phyloP scores from a whole-genome alignment of 805 yeast species.

The Yarrowia sp. region DNA sequence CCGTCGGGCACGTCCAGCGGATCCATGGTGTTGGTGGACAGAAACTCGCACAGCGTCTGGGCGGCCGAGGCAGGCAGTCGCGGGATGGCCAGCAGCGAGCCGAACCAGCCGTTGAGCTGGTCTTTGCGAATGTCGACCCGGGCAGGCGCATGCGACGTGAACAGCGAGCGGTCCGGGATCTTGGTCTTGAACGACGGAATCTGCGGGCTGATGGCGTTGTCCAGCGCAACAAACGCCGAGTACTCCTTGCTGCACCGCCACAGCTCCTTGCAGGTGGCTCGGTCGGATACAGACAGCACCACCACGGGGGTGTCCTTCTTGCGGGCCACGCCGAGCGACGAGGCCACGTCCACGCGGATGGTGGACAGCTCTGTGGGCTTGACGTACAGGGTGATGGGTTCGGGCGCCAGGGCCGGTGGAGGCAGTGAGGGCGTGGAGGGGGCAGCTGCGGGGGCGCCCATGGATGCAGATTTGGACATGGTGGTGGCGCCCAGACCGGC shows the following conservation, averaged over 20 bases:
- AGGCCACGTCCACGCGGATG: slow-evolving; percentile 45
- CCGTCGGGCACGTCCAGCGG: slow-evolving; percentile 56
- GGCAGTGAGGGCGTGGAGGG: slow-evolving; percentile 3
- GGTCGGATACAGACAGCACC: slow-evolving; percentile 68
- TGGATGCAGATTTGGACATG: slow-evolving; percentile 20
- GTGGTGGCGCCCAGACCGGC: neutral
- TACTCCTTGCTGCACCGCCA: slow-evolving; percentile 76
- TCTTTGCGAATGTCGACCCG: slow-evolving; percentile 68
- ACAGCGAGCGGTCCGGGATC: slow-evolving; percentile 69
- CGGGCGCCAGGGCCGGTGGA: slow-evolving; percentile 18
- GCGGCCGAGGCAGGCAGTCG: slow-evolving; percentile 62
- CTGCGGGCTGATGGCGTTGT: slow-evolving; percentile 61
- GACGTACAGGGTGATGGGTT: slow-evolving; percentile 41
- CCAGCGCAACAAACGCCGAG: slow-evolving; percentile 66
- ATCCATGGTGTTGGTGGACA: slow-evolving; percentile 71
- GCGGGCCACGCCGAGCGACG: slow-evolving; percentile 50
- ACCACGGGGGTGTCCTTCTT: slow-evolving; percentile 65
- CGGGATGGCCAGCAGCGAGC: slow-evolving; percentile 62
- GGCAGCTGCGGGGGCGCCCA: neutral
- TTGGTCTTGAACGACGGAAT: slow-evolving; percentile 58
- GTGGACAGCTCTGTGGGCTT: slow-evolving; percentile 46
- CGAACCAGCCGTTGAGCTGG: slow-evolving; percentile 65
- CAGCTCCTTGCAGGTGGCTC: slow-evolving; percentile 66
- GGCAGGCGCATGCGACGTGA: slow-evolving; percentile 64
- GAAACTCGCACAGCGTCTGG: slow-evolving; percentile 64